Percentiles rank a stretch among this genome's conserved stretches.
Conservation (phyloP, 306 rosid species). For the Adenanthera pavonina region DNA sequence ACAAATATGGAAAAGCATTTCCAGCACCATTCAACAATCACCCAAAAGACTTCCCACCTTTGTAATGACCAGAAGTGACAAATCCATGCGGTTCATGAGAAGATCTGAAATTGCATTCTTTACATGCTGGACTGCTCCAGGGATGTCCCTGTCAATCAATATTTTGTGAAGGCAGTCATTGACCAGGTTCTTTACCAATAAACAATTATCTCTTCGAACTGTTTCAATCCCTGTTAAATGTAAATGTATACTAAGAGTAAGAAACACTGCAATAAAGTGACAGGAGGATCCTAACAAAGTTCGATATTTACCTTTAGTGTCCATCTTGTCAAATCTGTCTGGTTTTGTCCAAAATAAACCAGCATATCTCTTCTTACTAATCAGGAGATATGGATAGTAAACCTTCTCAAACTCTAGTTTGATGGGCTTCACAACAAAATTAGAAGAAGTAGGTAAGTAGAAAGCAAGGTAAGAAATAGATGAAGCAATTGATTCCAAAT, state of each 20-base stretch:
- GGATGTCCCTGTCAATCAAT: constrained; percentile 83
- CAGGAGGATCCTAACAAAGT: constrained; percentile 21
- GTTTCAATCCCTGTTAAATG: constrained; percentile 85
- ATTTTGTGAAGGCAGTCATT: constrained; percentile 88
- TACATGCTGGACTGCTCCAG: constrained; percentile 93
- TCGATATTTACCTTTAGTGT: constrained; percentile 78
- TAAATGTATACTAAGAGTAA: constrained; percentile 34
- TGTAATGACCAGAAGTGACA: constrained; percentile 93
- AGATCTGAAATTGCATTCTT: constrained; percentile 96
- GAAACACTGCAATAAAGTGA: constrained; percentile 24
- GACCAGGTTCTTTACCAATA: constrained; percentile 94
- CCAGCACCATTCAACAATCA: constrained; percentile 1
- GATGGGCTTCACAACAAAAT: constrained; percentile 77
- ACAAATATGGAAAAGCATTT: constrained; percentile 19
- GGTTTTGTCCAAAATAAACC: constrained; percentile 94
- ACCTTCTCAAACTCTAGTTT: constrained; percentile 97
- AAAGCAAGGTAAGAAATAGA: constrained; percentile 23
- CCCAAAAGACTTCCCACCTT: constrained; percentile 61
- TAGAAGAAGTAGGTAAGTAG: constrained; percentile 28
- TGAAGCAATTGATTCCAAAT: constrained; percentile 20
- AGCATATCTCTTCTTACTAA: constrained; percentile 98
- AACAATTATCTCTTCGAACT: constrained; percentile 95
- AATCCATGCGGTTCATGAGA: constrained; percentile 96
- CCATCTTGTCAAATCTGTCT: constrained; percentile 88
- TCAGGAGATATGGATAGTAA: constrained; percentile 91